Evolutionary conservation across 2,329 filamentous ascomycete species (phyloP).

Genomic region (Fusarium sp.): DNA sequence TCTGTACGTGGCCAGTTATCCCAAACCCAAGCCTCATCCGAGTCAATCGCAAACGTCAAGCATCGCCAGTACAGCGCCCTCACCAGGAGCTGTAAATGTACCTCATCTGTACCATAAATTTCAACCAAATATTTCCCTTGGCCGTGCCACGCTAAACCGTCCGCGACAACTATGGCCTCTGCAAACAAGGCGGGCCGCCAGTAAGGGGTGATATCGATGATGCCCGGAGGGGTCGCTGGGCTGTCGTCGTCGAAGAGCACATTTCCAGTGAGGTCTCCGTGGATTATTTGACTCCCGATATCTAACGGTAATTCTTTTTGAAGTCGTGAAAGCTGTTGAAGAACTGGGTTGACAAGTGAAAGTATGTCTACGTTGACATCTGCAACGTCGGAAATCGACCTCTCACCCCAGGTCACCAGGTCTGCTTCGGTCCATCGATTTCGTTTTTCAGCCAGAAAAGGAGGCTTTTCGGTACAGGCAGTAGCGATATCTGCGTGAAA

Average conservation of each 20-base stretch:
- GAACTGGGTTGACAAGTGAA: neutral
- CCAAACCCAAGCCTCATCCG: constrained; percentile 8
- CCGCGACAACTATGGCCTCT: constrained; percentile 17
- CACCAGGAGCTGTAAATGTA: neutral
- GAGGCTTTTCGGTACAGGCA: neutral
- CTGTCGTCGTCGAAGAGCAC: neutral
- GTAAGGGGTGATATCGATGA: constrained; percentile 21
- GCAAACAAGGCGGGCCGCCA: constrained; percentile 15
- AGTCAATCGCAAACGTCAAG: constrained; percentile 20
- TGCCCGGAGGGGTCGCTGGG: neutral
- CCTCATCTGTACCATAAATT: neutral
- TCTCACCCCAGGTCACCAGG: constrained; percentile 13
- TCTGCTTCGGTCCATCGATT: constrained; percentile 16
- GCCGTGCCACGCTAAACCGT: constrained; percentile 4
- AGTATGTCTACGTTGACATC: neutral
- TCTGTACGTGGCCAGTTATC: neutral
- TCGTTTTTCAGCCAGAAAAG: neutral
- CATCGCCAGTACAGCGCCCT: constrained; percentile 26
- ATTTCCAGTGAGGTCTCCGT: constrained; percentile 20
- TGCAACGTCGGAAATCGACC: neutral
- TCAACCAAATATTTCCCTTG: neutral
- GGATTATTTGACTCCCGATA: constrained; percentile 3
- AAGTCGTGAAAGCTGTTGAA: neutral
- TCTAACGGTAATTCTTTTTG: neutral
- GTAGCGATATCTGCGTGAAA: neutral